Evolutionary conservation across 106 monocot genomes (phyloP).

Genomic region (Dioscorea alata): DNA sequence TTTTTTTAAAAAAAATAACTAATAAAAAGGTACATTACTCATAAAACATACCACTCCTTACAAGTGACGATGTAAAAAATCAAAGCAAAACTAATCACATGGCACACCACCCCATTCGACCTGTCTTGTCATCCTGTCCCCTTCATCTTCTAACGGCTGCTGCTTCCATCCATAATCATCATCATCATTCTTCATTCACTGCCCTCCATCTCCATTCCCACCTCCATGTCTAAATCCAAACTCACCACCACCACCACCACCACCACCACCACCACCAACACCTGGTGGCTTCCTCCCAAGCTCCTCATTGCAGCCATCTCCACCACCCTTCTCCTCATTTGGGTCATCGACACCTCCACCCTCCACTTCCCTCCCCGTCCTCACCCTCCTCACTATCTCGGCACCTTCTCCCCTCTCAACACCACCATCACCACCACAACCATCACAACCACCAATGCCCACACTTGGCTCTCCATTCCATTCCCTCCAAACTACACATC

Average conservation of each 20-base stretch:
- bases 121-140: too few relatives aligned
- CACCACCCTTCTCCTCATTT: constrained; percentile 13
- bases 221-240: too few relatives aligned
- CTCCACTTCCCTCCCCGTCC: background rate
- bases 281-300: constrained; percentile 13
- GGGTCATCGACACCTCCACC: constrained; percentile 7
- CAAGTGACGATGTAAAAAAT: too few relatives aligned
- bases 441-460: background rate
- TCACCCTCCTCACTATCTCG: constrained; percentile 1
- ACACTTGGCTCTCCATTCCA: constrained; percentile 39
- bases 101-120: too few relatives aligned
- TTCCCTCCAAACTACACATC: constrained; percentile 39
- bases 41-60: too few relatives aligned
- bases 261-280: background rate
- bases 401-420: constrained; percentile 4
- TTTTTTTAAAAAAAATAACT: too few relatives aligned
- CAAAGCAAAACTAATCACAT: too few relatives aligned
- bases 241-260: background rate
- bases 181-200: too few relatives aligned
- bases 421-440: background rate
- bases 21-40: too few relatives aligned
- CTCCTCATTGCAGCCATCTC: constrained; percentile 12
- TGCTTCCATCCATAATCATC: too few relatives aligned
- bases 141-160: too few relatives aligned
- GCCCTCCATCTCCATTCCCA: too few relatives aligned